A percentile compares a stretch with the other conserved stretches of the same genome.
Conservation (phyloP, 306 rosid genomes). For the Sechiopsis laciniata region DNA sequence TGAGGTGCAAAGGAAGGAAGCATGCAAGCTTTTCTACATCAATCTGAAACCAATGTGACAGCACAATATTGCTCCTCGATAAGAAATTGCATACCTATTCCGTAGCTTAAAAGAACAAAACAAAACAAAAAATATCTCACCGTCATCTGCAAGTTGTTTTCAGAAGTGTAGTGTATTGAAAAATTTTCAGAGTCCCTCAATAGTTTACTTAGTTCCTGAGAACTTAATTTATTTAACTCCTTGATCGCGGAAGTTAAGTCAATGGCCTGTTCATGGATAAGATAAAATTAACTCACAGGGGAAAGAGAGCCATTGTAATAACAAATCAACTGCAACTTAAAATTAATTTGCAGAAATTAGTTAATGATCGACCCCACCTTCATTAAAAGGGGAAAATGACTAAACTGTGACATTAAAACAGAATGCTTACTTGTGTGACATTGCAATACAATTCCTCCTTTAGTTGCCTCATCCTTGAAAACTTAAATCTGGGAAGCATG, state of each 20-base stretch:
- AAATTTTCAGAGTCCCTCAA: constrained; percentile 72
- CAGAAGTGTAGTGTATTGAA: constrained; percentile 47
- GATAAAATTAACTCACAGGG: constrained; percentile 21
- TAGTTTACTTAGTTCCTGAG: constrained; percentile 58
- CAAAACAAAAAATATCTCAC: constrained; percentile 32
- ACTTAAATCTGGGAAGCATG: constrained; percentile 25
- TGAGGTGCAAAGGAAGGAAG: constrained; percentile 79
- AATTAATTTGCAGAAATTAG: neutral
- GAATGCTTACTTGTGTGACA: constrained; percentile 51
- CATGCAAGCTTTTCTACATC: constrained; percentile 78
- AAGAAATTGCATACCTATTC: constrained; percentile 26
- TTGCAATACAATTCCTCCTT: constrained; percentile 57
- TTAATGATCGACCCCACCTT: neutral
- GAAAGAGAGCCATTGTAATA: neutral
- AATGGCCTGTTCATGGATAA: constrained; percentile 50
- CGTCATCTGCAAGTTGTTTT: constrained; percentile 44
- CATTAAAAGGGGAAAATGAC: neutral
- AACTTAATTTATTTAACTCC: constrained; percentile 58
- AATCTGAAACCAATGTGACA: constrained; percentile 43
- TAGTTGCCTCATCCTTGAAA: constrained; percentile 47
- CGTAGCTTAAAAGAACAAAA: constrained; percentile 1
- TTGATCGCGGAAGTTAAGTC: constrained; percentile 55
- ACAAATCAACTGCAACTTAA: neutral
- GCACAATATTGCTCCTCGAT: constrained; percentile 6
- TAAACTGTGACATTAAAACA: neutral